Conservation (phyloP, 345 rosid species). For the Eutrema japonicum region DNA sequence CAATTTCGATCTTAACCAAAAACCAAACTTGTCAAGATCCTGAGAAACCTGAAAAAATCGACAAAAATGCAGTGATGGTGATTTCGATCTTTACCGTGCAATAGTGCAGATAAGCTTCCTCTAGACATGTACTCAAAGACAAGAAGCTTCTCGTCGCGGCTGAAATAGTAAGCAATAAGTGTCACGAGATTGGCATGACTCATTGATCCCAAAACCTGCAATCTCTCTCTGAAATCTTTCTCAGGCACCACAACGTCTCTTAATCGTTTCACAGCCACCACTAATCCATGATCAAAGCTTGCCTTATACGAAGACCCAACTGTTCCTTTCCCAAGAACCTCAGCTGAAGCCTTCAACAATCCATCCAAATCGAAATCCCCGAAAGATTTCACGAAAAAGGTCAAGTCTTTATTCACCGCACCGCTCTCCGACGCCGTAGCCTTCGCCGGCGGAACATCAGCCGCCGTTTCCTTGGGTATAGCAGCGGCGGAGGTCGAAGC, state of each 20-base stretch:
- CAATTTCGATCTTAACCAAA: neutral
- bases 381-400: slow-evolving; percentile 63
- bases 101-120: slow-evolving; percentile 75
- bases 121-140: slow-evolving; percentile 67
- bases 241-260: slow-evolving; percentile 75
- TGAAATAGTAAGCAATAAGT: slow-evolving; percentile 57
- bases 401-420: slow-evolving; percentile 52
- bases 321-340: slow-evolving; percentile 93
- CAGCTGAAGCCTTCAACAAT: slow-evolving; percentile 90
- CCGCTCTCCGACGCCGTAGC: slow-evolving; percentile 37
- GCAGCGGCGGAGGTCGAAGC: slow-evolving; percentile 38
- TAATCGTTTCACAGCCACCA: slow-evolving; percentile 86
- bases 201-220: slow-evolving; percentile 77
- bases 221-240: slow-evolving; percentile 70
- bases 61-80: neutral
- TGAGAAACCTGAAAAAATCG: neutral
- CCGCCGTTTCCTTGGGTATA: slow-evolving; percentile 42
- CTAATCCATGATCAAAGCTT: slow-evolving; percentile 62
- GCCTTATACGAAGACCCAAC: slow-evolving; percentile 94
- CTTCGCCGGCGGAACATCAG: slow-evolving; percentile 19
- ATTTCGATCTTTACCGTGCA: slow-evolving; percentile 57
- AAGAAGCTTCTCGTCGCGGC: slow-evolving; percentile 70
- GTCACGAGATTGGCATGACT: slow-evolving; percentile 70
- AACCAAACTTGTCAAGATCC: slow-evolving; percentile 5
- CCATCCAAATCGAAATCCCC: slow-evolving; percentile 78